Percentiles rank a stretch among this genome's conserved stretches.
These are phyloP conservation scores for Pyrenochaeta sp. DNA, from an alignment of 2,329 filamentous ascomycete genomes.

Conservation along the genomic window DNA sequence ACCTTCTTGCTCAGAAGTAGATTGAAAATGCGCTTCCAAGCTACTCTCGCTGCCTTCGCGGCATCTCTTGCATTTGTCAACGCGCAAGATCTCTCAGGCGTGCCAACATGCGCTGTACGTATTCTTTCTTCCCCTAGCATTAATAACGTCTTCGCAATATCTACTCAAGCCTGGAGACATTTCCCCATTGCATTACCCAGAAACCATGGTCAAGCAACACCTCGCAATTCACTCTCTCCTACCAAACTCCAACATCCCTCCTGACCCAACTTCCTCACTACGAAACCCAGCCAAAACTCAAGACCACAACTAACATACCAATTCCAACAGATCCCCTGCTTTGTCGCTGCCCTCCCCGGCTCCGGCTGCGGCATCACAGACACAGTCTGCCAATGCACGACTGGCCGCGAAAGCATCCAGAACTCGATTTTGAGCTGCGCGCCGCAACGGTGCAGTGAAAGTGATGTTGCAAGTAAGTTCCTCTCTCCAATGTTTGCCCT, in stretches of 20 bases:
- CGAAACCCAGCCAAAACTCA: not conserved
- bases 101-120: conserved; percentile 48
- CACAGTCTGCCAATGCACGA: conserved; percentile 61
- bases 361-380: conserved; percentile 59
- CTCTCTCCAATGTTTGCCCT: too few species aligned
- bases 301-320: not conserved
- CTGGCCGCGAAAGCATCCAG: conserved; percentile 44
- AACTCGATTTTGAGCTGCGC: conserved; percentile 52
- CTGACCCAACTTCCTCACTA: too few species aligned
- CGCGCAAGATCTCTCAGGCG: conserved; percentile 35
- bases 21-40: conserved; percentile 46
- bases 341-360: conserved; percentile 55
- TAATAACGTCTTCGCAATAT: not conserved
- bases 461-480: conserved; percentile 50
- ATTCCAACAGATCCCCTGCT: conserved; percentile 54
- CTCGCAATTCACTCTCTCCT: too few species aligned
- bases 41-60: conserved; percentile 30
- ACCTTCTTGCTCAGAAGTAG: conserved; percentile 6
- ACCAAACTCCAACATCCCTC: too few species aligned
- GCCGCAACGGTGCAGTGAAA: conserved; percentile 44
- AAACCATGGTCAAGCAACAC: too few species aligned
- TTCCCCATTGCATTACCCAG: too few species aligned
- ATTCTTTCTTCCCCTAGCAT: not conserved
- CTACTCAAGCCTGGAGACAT: too few species aligned
- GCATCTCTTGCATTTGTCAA: conserved; percentile 34